phyloP scores from a whole-genome alignment of 2,329 filamentous ascomycete genomes.

The Teratosphaeria viscida region DNA sequence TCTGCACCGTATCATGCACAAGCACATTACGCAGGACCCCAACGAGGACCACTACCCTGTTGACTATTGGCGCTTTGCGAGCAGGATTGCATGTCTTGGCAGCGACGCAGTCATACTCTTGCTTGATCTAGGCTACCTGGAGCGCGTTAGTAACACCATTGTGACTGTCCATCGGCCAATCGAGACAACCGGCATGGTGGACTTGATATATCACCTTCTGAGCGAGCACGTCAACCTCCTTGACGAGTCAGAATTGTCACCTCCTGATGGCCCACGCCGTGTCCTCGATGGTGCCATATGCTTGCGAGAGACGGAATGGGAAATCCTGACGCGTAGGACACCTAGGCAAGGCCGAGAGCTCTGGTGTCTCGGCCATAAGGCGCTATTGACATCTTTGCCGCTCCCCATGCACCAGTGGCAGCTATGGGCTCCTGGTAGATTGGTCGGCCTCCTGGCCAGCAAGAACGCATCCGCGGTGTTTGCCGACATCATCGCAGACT shows the following conservation, averaged over 20 bases:
- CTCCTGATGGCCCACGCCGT: not conserved
- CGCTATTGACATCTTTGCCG: not conserved
- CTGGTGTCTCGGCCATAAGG: slow-evolving; percentile 3
- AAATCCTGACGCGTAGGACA: not conserved
- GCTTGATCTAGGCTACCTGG: not conserved
- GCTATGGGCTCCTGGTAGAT: slow-evolving; percentile 10
- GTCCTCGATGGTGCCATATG: not conserved
- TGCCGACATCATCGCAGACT: not conserved
- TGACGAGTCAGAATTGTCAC: not conserved
- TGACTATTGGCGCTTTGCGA: not conserved
- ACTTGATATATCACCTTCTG: slow-evolving; percentile 1
- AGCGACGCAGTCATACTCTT: not conserved
- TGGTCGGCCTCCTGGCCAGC: slow-evolving; percentile 9
- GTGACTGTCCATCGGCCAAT: slow-evolving; percentile 3
- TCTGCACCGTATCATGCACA: not conserved
- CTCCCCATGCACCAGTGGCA: not conserved
- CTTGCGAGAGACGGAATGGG: not conserved
- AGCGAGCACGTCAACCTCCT: slow-evolving; percentile 1
- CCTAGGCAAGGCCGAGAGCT: not conserved
- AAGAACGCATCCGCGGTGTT: not conserved
- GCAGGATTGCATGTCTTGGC: not conserved
- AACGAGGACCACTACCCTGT: not conserved
- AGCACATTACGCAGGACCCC: not conserved
- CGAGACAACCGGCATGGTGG: not conserved
- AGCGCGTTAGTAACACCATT: slow-evolving; percentile 2